These are phyloP conservation scores for Notholithocarpus densiflorus DNA, from an alignment of 306 rosid species.

Conservation along the genomic window DNA sequence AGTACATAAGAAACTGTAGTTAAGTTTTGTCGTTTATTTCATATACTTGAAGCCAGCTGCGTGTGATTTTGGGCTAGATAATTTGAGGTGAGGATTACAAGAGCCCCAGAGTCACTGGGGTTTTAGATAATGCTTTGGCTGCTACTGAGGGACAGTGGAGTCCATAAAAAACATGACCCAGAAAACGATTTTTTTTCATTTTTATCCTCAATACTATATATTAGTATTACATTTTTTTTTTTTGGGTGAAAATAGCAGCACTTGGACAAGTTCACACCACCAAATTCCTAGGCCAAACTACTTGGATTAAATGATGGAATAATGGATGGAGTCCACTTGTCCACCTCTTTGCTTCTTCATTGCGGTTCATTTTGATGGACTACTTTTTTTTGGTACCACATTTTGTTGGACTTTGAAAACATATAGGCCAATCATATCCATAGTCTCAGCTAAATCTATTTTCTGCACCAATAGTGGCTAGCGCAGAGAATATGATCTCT, in stretches of 20 bases:
- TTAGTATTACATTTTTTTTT: background rate
- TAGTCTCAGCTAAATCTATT: background rate
- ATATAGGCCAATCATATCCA: slow-evolving; percentile 4
- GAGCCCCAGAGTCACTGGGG: slow-evolving; percentile 21
- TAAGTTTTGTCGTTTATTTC: background rate
- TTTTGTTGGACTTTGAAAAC: slow-evolving; percentile 7
- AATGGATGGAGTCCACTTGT: slow-evolving; percentile 3
- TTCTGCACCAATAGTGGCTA: background rate
- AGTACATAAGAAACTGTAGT: no score
- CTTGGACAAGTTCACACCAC: slow-evolving; percentile 1
- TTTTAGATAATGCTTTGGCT: slow-evolving; percentile 48
- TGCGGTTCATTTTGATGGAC: slow-evolving; percentile 2
- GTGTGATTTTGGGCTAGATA: background rate
- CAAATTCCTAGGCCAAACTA: slow-evolving; percentile 23
- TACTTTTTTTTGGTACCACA: no score
- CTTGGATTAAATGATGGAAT: background rate
- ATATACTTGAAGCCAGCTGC: background rate
- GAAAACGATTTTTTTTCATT: background rate
- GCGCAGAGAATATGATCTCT: no score
- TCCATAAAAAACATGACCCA: slow-evolving; percentile 14
- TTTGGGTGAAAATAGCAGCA: background rate
- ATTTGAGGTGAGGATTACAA: background rate
- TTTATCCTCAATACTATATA: background rate
- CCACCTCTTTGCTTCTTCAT: slow-evolving; percentile 8
- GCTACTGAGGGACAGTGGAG: slow-evolving; percentile 21